Evolutionary conservation across 352 stramenopile species (phyloP).

Genomic region (Phytopythium litorale): DNA sequence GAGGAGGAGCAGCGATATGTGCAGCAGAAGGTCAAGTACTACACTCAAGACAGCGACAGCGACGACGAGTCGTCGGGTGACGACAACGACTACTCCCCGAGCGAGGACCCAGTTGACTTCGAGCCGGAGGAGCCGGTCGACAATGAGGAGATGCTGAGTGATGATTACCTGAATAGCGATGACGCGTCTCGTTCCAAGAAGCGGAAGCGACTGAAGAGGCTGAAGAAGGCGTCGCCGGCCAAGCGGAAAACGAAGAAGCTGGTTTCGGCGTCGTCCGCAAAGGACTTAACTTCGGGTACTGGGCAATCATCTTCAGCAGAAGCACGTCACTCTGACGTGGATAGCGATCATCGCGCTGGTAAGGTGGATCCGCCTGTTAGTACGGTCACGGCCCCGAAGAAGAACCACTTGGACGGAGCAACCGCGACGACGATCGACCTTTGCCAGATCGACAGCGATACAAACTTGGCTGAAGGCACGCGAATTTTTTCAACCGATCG

Average conservation of each 20-base stretch:
- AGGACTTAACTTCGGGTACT: constrained; percentile 9
- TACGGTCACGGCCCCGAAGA: not conserved
- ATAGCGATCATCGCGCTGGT: not conserved
- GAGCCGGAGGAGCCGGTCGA: constrained; percentile 30
- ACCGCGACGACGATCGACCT: constrained; percentile 17
- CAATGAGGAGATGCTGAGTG: constrained; percentile 36
- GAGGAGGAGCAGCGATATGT: constrained; percentile 38
- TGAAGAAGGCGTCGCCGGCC: constrained; percentile 11
- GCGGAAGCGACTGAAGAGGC: constrained; percentile 18
- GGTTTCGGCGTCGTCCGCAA: constrained; percentile 24
- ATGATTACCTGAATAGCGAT: constrained; percentile 43
- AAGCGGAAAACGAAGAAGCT: constrained; percentile 20
- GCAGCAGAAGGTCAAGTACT: constrained; percentile 30
- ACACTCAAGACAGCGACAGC: constrained; percentile 31
- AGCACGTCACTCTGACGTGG: not conserved
- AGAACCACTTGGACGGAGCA: not conserved
- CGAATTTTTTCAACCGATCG: not conserved
- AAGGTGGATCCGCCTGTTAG: not conserved
- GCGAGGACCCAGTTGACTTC: constrained; percentile 28
- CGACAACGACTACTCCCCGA: constrained; percentile 41
- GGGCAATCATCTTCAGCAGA: not conserved
- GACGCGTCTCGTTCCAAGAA: constrained; percentile 13
- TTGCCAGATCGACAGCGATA: constrained; percentile 26
- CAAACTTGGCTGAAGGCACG: constrained; percentile 3
- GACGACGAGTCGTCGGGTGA: constrained; percentile 15